Conservation (phyloP, 1,284 basidiomycete species). For the Rhizopogon parksii region DNA sequence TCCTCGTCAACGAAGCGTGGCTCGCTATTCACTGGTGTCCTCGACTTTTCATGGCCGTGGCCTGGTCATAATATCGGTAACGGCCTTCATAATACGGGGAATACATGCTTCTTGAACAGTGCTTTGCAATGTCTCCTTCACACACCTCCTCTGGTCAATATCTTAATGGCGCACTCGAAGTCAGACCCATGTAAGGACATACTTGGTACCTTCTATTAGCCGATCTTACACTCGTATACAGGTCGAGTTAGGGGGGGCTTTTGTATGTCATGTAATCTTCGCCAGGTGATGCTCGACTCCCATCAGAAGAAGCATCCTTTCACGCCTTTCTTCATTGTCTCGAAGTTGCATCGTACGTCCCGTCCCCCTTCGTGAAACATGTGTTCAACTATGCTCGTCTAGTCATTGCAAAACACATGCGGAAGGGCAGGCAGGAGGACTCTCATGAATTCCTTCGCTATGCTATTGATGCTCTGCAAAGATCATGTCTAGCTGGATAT, state of each 20-base stretch:
- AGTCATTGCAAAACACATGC: slow-evolving; percentile 92
- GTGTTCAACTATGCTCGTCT: slow-evolving; percentile 9
- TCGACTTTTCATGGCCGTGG: slow-evolving; percentile 57
- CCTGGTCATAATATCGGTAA: slow-evolving; percentile 44
- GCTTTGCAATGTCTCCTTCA: slow-evolving; percentile 92
- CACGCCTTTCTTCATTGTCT: slow-evolving; percentile 57
- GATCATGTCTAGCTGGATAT: slow-evolving; percentile 69
- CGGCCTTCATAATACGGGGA: slow-evolving; percentile 88
- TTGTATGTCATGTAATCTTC: slow-evolving; percentile 75
- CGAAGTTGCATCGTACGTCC: slow-evolving; percentile 61
- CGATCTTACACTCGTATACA: slow-evolving; percentile 23
- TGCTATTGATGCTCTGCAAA: slow-evolving; percentile 87
- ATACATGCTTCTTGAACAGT: slow-evolving; percentile 97
- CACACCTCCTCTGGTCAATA: slow-evolving; percentile 81
- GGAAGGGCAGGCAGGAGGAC: slow-evolving; percentile 92
- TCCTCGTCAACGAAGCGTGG: slow-evolving; percentile 17
- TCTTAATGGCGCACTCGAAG: slow-evolving; percentile 54
- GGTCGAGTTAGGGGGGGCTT: slow-evolving; percentile 53
- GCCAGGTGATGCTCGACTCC: slow-evolving; percentile 46
- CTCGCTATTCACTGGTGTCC: slow-evolving; percentile 42
- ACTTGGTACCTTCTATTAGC: not conserved
- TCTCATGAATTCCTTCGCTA: slow-evolving; percentile 98
- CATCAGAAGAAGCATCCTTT: slow-evolving; percentile 42
- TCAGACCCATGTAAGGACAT: slow-evolving; percentile 41
- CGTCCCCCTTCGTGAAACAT: not conserved